A percentile compares a stretch with the other conserved stretches of the same genome.
Conservation (phyloP, 257 asterid species). For the Plantago elongata region DNA sequence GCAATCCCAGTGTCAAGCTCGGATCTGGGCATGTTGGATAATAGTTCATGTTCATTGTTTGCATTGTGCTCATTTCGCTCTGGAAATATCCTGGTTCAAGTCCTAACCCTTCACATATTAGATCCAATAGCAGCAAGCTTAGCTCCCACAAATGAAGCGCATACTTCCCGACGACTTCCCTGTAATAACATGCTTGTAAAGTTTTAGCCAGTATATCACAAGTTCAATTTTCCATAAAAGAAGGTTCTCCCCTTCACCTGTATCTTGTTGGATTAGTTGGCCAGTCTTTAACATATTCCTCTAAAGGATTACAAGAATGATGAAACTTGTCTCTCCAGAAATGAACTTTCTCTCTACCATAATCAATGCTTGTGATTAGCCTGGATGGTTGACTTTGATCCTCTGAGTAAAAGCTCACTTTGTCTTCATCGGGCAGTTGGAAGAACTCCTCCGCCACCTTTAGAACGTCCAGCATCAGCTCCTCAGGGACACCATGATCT, state of each 20-base stretch:
- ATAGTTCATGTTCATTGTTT: conserved; percentile 47
- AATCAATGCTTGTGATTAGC: conserved; percentile 46
- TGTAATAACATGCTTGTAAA: conserved; percentile 5
- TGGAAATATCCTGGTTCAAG: conserved; percentile 35
- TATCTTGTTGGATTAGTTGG: conserved; percentile 53
- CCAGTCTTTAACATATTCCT: conserved; percentile 41
- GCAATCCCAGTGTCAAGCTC: conserved; percentile 56
- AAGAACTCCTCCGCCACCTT: conserved; percentile 42
- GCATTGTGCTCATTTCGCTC: conserved; percentile 34
- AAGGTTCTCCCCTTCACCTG: conserved; percentile 20
- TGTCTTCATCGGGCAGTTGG: conserved; percentile 32
- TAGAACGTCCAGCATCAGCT: conserved; percentile 45
- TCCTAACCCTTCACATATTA: conserved; percentile 52
- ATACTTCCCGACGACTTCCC: conserved; percentile 46
- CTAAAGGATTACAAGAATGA: conserved; percentile 52
- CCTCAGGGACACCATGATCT: conserved; percentile 47
- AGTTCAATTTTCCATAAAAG: no score
- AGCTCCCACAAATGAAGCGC: conserved; percentile 35
- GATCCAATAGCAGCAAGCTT: conserved; percentile 35
- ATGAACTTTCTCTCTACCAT: conserved; percentile 42
- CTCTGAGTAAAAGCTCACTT: conserved; percentile 31
- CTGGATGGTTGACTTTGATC: conserved; percentile 35
- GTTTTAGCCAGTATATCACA: not conserved
- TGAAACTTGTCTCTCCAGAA: conserved; percentile 63
- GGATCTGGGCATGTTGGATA: conserved; percentile 80